Conservation (phyloP, 192 early-diverging fungal genomes). For the Coemansia sp. region DNA sequence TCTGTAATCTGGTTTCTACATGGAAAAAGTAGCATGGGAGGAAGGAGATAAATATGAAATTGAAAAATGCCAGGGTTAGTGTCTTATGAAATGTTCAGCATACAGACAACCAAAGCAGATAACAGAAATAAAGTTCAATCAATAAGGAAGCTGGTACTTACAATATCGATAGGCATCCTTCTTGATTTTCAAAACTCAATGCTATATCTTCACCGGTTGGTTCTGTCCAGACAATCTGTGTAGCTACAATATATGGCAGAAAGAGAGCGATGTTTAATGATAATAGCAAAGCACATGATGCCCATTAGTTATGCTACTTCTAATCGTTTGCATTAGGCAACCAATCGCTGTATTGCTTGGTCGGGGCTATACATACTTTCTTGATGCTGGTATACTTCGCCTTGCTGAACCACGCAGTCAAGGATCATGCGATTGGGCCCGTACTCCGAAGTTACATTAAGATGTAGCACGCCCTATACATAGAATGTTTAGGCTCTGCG, state of each 20-base stretch:
- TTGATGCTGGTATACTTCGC: slow-evolving; percentile 78
- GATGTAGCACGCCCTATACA: slow-evolving; percentile 60
- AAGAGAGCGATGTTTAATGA: background rate
- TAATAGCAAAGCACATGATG: background rate
- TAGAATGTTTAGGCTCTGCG: background rate
- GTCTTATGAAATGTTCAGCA: background rate
- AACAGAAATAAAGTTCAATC: background rate
- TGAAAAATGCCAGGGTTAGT: background rate
- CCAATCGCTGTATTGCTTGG: background rate
- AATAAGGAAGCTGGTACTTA: slow-evolving; percentile 37
- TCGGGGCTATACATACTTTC: slow-evolving; percentile 64
- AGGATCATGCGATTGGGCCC: slow-evolving; percentile 61
- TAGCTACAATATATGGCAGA: slow-evolving; percentile 60
- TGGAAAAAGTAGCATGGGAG: background rate
- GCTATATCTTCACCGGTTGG: slow-evolving; percentile 75
- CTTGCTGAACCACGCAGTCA: slow-evolving; percentile 70
- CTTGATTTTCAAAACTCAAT: slow-evolving; percentile 88
- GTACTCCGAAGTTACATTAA: slow-evolving; percentile 66
- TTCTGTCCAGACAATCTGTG: slow-evolving; percentile 88
- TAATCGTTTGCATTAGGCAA: background rate
- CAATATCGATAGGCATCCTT: slow-evolving; percentile 84
- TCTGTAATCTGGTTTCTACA: slow-evolving; percentile 53
- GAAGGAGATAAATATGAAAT: background rate
- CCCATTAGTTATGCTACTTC: background rate
- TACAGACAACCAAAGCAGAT: background rate